Evolutionary conservation across 495 filamentous ascomycete genomes (phyloP).

Genomic region (Aspergillus bridgeri): DNA sequence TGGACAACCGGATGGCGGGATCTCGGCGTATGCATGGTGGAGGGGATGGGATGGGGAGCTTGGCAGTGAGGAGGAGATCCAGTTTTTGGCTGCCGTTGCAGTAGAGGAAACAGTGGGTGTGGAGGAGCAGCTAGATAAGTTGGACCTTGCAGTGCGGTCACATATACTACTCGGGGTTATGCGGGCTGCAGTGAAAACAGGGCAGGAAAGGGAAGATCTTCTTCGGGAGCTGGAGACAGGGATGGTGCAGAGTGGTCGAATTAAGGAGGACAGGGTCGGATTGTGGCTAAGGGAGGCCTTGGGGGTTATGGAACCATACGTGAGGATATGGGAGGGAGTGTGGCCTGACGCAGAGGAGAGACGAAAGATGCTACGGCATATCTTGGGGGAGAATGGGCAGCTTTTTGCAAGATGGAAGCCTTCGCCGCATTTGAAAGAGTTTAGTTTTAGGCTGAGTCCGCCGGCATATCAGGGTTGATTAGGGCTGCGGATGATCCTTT

Average conservation of each 20-base stretch:
- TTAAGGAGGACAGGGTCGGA: conserved; percentile 20
- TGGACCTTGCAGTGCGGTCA: conserved; percentile 24
- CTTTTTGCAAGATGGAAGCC: conserved; percentile 25
- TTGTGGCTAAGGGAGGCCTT: conserved; percentile 23
- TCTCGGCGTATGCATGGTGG: conserved; percentile 15
- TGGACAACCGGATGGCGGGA: conserved; percentile 22
- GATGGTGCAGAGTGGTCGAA: conserved; percentile 22
- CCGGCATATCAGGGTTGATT: background rate
- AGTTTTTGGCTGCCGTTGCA: conserved; percentile 25
- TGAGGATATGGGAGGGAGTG: conserved; percentile 22
- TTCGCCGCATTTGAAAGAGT: conserved; percentile 21
- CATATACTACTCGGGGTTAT: conserved; percentile 27
- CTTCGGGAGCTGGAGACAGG: conserved; percentile 21
- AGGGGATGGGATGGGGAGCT: conserved; percentile 26
- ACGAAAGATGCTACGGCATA: conserved; percentile 21
- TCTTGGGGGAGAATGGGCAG: conserved; percentile 26
- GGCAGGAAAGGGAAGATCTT: conserved; percentile 17
- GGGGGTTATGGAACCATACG: conserved; percentile 24
- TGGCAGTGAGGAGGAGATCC: conserved; percentile 25
- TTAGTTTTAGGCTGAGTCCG: conserved; percentile 22
- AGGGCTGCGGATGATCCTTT: background rate
- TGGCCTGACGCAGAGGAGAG: conserved; percentile 25
- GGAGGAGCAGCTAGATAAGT: conserved; percentile 16
- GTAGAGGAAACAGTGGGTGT: conserved; percentile 21
- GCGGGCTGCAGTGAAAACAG: conserved; percentile 18